These are phyloP conservation scores for Noccaea caerulescens DNA, from an alignment of 345 rosid species.

Conservation along the genomic window DNA sequence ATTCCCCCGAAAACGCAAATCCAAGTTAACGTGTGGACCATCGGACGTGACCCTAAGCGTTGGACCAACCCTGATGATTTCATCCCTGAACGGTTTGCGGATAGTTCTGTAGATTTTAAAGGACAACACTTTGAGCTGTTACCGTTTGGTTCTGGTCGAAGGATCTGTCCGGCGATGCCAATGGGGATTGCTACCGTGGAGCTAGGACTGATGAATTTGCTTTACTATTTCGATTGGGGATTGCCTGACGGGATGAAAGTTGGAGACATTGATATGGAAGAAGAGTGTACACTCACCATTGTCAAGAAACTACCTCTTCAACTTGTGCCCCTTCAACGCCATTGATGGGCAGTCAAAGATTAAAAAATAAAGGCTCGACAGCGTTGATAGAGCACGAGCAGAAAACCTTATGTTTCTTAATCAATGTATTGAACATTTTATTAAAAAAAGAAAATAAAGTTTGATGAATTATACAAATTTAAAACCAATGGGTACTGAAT, in stretches of 20 bases:
- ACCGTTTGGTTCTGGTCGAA: slow-evolving; percentile 64
- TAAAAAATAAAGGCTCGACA: background rate
- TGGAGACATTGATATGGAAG: slow-evolving; percentile 42
- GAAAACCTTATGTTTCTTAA: too few species aligned
- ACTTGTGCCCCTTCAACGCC: slow-evolving; percentile 29
- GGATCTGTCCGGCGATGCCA: slow-evolving; percentile 53
- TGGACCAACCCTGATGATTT: slow-evolving; percentile 59
- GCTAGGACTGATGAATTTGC: slow-evolving; percentile 32
- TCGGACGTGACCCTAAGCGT: slow-evolving; percentile 51
- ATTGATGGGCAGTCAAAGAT: background rate
- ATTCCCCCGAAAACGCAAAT: slow-evolving; percentile 40
- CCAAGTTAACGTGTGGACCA: slow-evolving; percentile 31
- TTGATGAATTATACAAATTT: too few species aligned
- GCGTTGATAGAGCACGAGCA: background rate
- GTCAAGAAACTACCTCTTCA: slow-evolving; percentile 45
- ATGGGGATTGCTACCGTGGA: slow-evolving; percentile 37
- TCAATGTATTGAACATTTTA: too few species aligned
- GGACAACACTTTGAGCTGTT: slow-evolving; percentile 45
- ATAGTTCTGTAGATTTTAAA: slow-evolving; percentile 13
- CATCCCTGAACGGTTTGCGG: slow-evolving; percentile 54
- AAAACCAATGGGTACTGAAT: too few species aligned
- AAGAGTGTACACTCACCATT: slow-evolving; percentile 21
- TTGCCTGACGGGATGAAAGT: slow-evolving; percentile 31
- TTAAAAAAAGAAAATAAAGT: too few species aligned
- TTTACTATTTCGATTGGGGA: slow-evolving; percentile 41